Base-by-base conservation (phyloP, 2,329 filamentous ascomycete species). In the Hyphodiscus sp. region DNA sequence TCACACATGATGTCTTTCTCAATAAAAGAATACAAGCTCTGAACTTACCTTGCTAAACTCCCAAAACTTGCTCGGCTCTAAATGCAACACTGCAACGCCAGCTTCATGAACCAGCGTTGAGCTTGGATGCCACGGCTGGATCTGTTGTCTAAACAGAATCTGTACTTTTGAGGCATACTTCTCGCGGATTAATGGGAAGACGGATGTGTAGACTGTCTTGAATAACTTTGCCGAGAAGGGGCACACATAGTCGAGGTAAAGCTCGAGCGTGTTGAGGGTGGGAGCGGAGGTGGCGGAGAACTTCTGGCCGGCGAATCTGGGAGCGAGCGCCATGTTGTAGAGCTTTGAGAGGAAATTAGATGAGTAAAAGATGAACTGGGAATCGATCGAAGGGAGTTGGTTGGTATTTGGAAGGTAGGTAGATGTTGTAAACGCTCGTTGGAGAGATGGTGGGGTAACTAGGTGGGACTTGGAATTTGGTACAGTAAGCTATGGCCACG, bases 91-190 rank as follows among this genome's bases (percentile, higher is more conserved):
- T 2, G 91, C 92, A 30, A 90, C 80, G 2, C 77, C 91, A 30
- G 91, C 87, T 78, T 97, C 92, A 74, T 92, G 89, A 52, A 81
- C 77, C 11, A 91, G 78, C 7, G 87, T 91, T 42, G 83, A 91
- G 19, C 87, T 90, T 1, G 92, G 92, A 73, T 97, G 91, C 92
- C 92, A 96, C 15, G 91, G 90, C 74, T 96, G 91, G 65, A 96
- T 82, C 69, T 96, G 91, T 69, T 92, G 91, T 48, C 91, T 86
- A 76, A 96, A 89, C 65, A 97, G 81, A 62, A 95, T 76, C 63
- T 87, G 79, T 2, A 96, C 73, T 57, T 77, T 78, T 55, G 57
- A 58, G 20, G 73, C 63, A 59, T 87, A 83, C 63, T 83, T 83
- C 48, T 76, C 63, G 57, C 78, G 75, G 62, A 95, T 76, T 47